Percentiles rank a stretch among this genome's conserved stretches.
Evolutionary conservation across 441 rosid species (phyloP).

Genomic region (Adansonia grandidieri): DNA sequence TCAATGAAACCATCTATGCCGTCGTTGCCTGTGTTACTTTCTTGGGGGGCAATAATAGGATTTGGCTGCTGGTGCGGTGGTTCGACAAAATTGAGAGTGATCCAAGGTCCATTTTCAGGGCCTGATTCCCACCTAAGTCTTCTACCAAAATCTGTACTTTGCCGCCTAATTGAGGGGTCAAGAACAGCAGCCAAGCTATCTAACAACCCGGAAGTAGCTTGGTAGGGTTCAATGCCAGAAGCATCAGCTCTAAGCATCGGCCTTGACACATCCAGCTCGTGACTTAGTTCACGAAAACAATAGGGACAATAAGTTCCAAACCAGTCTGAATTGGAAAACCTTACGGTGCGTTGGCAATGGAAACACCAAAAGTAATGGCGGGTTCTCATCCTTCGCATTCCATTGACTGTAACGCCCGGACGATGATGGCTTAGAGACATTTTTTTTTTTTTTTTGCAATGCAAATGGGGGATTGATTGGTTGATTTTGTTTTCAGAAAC

Average conservation of each 20-base stretch:
- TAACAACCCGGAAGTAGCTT: constrained; percentile 17
- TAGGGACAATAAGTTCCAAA: constrained; percentile 54
- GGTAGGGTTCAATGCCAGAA: constrained; percentile 23
- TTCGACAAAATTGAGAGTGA: constrained; percentile 52
- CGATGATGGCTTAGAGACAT: constrained; percentile 48
- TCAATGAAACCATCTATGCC: constrained; percentile 24
- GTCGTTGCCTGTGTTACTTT: background rate
- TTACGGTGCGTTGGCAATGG: constrained; percentile 53
- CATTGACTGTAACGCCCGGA: constrained; percentile 55
- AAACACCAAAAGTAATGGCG: constrained; percentile 73
- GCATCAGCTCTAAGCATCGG: constrained; percentile 29
- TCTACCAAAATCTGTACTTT: constrained; percentile 16
- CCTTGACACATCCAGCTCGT: constrained; percentile 55
- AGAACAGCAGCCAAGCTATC: constrained; percentile 37
- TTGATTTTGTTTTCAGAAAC: constrained; percentile 1
- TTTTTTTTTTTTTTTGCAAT: constrained; percentile 17
- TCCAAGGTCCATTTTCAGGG: constrained; percentile 48
- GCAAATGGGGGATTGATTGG: background rate
- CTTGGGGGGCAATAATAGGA: background rate
- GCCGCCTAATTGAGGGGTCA: constrained; percentile 28
- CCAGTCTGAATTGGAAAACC: constrained; percentile 48
- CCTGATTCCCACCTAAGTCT: constrained; percentile 48
- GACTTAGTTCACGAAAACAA: constrained; percentile 49
- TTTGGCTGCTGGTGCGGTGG: constrained; percentile 23
- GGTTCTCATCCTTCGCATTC: constrained; percentile 60